Evolutionary conservation across 139 green algal species (phyloP).

Genomic region (Tetraselmis chui): DNA sequence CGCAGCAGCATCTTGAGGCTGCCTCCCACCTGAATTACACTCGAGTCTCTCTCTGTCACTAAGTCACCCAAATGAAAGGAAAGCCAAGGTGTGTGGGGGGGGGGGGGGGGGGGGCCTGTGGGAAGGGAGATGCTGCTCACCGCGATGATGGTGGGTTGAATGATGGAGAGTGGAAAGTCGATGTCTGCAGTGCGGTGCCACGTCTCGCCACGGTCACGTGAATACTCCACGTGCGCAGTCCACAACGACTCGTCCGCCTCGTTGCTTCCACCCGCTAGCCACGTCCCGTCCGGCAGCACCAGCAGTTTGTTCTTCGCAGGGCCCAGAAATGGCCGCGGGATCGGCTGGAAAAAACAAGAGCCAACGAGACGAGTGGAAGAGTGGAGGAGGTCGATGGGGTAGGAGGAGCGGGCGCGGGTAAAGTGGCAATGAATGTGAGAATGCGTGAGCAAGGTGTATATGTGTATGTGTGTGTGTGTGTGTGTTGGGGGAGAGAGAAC

Average conservation of each 20-base stretch:
- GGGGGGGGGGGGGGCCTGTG: no score
- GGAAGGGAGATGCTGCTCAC: not conserved
- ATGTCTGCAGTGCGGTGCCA: not conserved
- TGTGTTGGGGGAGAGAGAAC: no score
- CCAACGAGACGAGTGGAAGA: no score
- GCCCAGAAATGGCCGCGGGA: not conserved
- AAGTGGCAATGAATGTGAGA: no score
- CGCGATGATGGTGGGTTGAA: not conserved
- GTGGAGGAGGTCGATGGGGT: no score
- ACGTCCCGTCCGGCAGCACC: not conserved
- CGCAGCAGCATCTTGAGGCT: not conserved
- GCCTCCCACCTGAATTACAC: not conserved
- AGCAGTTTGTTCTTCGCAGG: conserved; percentile 9
- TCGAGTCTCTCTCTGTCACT: no score
- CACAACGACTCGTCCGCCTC: not conserved
- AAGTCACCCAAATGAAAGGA: no score
- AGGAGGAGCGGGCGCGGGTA: no score
- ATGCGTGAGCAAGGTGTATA: no score
- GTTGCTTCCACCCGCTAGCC: not conserved
- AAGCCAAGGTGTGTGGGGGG: no score
- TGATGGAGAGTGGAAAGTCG: not conserved
- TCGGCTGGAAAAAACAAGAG: no score
- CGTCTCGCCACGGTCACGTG: not conserved
- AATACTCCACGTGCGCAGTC: not conserved
- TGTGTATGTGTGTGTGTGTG: no score